Evolutionary conservation across 2,329 filamentous ascomycete genomes (phyloP).

Genomic region (Xylariaceae sp.): DNA sequence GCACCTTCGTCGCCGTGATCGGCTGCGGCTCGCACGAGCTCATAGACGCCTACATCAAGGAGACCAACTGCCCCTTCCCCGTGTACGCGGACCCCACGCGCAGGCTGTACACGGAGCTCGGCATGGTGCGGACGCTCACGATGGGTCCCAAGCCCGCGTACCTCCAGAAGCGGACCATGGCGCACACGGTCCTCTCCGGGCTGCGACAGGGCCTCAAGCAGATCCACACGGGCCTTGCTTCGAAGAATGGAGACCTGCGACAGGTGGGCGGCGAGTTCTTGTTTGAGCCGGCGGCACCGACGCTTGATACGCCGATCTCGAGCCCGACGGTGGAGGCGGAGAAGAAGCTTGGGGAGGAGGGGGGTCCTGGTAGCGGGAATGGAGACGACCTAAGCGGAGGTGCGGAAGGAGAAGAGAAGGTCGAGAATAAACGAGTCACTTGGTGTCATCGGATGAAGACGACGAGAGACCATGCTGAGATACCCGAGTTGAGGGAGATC

Average conservation of each 20-base stretch:
- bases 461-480: slow-evolving; percentile 72
- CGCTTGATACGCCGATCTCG: slow-evolving; percentile 42
- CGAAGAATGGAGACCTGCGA: slow-evolving; percentile 61
- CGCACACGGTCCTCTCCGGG: slow-evolving; percentile 47
- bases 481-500: slow-evolving; percentile 61
- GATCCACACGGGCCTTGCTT: slow-evolving; percentile 52
- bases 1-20: slow-evolving; percentile 64
- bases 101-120: slow-evolving; percentile 62
- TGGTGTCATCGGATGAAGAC: slow-evolving; percentile 83
- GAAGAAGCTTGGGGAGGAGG: slow-evolving; percentile 13
- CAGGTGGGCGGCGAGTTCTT: slow-evolving; percentile 77
- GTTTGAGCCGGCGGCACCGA: slow-evolving; percentile 53
- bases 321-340: slow-evolving; percentile 33
- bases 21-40: slow-evolving; percentile 68
- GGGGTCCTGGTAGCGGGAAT: too few relatives aligned
- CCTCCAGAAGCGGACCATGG: slow-evolving; percentile 49
- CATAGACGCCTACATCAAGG: slow-evolving; percentile 61
- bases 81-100: slow-evolving; percentile 72
- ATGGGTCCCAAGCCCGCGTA: slow-evolving; percentile 62
- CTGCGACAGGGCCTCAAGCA: slow-evolving; percentile 59
- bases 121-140: slow-evolving; percentile 62
- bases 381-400: too few relatives aligned
- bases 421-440: slow-evolving; percentile 57
- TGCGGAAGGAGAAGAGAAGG: slow-evolving; percentile 8
- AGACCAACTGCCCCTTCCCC: slow-evolving; percentile 65